A percentile compares a stretch with the other conserved stretches of the same genome.
phyloP scores from a whole-genome alignment of 768 basidiomycete species.

The Boletus tylopilopsis region DNA sequence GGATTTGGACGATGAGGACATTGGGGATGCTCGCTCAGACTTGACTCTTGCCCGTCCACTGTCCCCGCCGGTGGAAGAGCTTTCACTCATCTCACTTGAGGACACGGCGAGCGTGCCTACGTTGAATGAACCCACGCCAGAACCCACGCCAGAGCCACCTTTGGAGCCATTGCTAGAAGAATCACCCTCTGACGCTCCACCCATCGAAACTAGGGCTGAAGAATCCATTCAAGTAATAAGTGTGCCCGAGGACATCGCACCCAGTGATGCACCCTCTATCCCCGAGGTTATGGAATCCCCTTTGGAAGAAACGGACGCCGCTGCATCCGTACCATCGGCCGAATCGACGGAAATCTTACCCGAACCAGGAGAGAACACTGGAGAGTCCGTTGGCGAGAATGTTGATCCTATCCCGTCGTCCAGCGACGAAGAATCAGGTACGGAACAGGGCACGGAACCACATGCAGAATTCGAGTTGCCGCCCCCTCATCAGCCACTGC shows the following conservation, averaged over 20 bases:
- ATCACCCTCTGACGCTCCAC: not conserved
- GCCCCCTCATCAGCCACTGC: constrained; percentile 3
- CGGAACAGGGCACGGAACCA: constrained; percentile 3
- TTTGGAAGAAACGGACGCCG: constrained; percentile 6
- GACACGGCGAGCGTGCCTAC: constrained; percentile 5
- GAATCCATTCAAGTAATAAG: not conserved
- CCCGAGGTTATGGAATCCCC: constrained; percentile 3
- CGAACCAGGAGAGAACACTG: not conserved
- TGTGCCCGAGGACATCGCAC: not conserved
- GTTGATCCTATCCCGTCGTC: not conserved
- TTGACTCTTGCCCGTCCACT: constrained; percentile 11
- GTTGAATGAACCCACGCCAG: not conserved
- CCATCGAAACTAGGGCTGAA: constrained; percentile 11
- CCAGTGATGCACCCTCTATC: not conserved
- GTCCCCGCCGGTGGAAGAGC: constrained; percentile 28
- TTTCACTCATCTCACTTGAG: constrained; percentile 25
- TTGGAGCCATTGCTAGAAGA: constrained; percentile 1
- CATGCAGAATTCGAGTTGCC: constrained; percentile 7
- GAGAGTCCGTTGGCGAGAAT: constrained; percentile 7
- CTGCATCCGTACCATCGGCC: not conserved
- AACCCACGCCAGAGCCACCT: not conserved
- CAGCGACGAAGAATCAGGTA: not conserved
- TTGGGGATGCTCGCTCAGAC: constrained; percentile 22
- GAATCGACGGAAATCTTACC: constrained; percentile 6
- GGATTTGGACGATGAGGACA: constrained; percentile 24